These are phyloP conservation scores for Pseudogymnoascus pannorum DNA, from an alignment of 2,329 filamentous ascomycete species.

Conservation along the genomic window DNA sequence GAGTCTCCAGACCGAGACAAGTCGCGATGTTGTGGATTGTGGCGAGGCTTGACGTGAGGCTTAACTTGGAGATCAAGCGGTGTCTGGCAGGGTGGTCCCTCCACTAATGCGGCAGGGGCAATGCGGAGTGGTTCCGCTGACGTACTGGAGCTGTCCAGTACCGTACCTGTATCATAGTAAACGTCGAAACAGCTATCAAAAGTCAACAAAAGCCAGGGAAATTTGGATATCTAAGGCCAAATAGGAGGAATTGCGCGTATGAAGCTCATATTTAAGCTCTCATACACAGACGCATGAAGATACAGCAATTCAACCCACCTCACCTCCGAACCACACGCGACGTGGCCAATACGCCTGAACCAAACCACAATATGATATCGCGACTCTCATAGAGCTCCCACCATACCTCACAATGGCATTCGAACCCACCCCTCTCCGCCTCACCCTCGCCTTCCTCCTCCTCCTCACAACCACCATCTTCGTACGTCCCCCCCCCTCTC, in stretches of 20 bases:
- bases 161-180: background rate
- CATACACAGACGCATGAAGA: background rate
- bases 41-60: slow-evolving; percentile 1
- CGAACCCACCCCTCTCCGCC: slow-evolving; percentile 20
- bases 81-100: slow-evolving; percentile 7
- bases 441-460: slow-evolving; percentile 19
- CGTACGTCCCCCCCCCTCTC: slow-evolving; percentile 17
- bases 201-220: background rate
- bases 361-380: background rate
- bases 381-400: background rate
- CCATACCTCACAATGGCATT: slow-evolving; percentile 17
- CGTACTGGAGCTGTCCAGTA: background rate
- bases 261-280: background rate
- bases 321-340: background rate
- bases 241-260: background rate
- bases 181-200: background rate
- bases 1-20: slow-evolving; percentile 5
- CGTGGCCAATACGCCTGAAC: background rate
- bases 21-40: background rate
- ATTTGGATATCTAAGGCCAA: background rate
- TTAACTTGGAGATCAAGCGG: background rate
- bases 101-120: slow-evolving; percentile 3
- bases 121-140: slow-evolving; percentile 5
- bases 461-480: slow-evolving; percentile 20
- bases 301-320: background rate